Evolutionary conservation across 2,329 filamentous ascomycete genomes (phyloP).

Genomic region (Cladosporium austrohemisphaericum): DNA sequence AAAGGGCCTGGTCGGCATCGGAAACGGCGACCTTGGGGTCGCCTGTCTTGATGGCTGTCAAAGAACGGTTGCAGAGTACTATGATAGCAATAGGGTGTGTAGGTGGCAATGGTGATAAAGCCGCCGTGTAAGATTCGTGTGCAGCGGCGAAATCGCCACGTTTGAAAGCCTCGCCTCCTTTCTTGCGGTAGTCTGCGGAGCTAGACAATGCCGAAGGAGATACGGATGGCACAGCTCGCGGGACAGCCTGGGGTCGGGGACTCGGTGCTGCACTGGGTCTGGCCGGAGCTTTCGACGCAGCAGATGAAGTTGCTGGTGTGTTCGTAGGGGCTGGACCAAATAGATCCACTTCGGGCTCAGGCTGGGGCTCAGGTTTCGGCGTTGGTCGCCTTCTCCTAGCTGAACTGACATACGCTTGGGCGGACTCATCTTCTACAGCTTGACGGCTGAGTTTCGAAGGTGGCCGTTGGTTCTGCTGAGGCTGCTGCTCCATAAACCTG

Average conservation of each 20-base stretch:
- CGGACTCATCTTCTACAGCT: constrained; percentile 72
- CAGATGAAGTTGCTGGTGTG: constrained; percentile 3
- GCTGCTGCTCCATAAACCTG: constrained; percentile 36
- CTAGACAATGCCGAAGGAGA: constrained; percentile 66
- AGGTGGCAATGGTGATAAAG: constrained; percentile 69
- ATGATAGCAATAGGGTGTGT: constrained; percentile 69
- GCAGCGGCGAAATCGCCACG: constrained; percentile 87
- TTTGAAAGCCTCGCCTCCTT: constrained; percentile 87
- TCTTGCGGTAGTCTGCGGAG: constrained; percentile 73
- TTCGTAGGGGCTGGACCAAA: constrained; percentile 29
- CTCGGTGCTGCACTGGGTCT: constrained; percentile 39
- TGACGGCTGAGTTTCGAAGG: constrained; percentile 64
- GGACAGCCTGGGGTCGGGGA: constrained; percentile 46
- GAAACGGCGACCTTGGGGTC: constrained; percentile 82
- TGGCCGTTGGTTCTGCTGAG: constrained; percentile 35
- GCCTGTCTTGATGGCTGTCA: constrained; percentile 87
- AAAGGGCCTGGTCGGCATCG: constrained; percentile 77
- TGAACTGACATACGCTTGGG: constrained; percentile 83
- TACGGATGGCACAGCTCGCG: constrained; percentile 62
- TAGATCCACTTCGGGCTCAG: constrained; percentile 33
- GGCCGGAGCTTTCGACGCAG: constrained; percentile 29
- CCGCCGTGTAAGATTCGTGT: constrained; percentile 74
- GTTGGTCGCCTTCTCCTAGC: constrained; percentile 70
- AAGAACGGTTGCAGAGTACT: constrained; percentile 84
- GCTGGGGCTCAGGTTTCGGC: constrained; percentile 33